Conservation (phyloP, 257 asterid genomes). For the Anisodus acutangulus region DNA sequence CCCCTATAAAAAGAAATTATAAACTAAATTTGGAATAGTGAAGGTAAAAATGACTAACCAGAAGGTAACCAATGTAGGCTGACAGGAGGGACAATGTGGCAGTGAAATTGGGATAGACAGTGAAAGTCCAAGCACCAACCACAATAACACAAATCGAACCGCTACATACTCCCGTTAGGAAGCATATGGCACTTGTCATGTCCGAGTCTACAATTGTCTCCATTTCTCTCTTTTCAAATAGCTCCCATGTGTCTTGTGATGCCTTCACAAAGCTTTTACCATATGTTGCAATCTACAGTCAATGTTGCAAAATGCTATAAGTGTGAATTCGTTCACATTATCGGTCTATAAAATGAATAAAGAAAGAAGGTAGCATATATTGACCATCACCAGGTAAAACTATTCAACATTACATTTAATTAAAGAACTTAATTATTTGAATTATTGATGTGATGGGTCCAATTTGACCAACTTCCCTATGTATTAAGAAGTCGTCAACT, state of each 20-base stretch:
- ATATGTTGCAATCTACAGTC: constrained; percentile 81
- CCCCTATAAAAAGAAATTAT: no score
- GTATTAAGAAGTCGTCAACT: not conserved
- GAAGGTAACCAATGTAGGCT: constrained; percentile 87
- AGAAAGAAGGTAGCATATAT: not conserved
- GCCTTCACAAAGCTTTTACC: constrained; percentile 88
- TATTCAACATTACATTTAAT: not conserved
- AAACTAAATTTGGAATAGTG: no score
- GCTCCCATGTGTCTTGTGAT: constrained; percentile 95
- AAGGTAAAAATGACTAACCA: constrained; percentile 57
- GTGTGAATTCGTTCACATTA: not conserved
- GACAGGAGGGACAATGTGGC: constrained; percentile 75
- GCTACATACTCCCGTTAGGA: constrained; percentile 90
- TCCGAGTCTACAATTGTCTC: constrained; percentile 85
- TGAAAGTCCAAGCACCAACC: constrained; percentile 79
- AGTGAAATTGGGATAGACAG: constrained; percentile 68
- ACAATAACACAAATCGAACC: constrained; percentile 86
- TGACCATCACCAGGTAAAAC: not conserved
- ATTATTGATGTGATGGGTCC: not conserved
- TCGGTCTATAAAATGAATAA: not conserved
- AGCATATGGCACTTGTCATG: constrained; percentile 90
- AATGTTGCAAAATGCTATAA: not conserved
- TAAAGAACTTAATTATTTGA: not conserved
- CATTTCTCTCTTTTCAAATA: constrained; percentile 73
- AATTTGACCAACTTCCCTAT: not conserved